These are phyloP conservation scores for Puccinia hordei DNA, from an alignment of 1,284 basidiomycete species.

Conservation along the genomic window DNA sequence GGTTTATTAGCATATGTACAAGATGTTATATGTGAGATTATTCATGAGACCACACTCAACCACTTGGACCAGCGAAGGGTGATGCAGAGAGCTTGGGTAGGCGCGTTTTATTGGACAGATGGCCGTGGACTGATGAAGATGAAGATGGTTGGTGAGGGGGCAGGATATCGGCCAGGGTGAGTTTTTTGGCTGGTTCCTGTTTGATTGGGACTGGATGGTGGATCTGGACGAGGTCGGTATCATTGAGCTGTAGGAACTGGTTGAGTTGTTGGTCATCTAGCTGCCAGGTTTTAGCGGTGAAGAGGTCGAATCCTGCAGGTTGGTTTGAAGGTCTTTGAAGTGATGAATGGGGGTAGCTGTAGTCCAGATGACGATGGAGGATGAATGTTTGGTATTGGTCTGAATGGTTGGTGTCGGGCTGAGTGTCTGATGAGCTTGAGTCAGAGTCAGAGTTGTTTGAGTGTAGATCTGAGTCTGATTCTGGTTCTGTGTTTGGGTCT, in stretches of 20 bases:
- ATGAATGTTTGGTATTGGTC: constrained; percentile 18
- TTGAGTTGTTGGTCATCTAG: constrained; percentile 28
- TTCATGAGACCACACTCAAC: background rate
- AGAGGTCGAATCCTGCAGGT: constrained; percentile 22
- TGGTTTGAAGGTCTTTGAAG: background rate
- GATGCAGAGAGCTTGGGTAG: constrained; percentile 2
- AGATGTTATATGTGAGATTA: no score
- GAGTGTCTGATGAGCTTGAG: constrained; percentile 16
- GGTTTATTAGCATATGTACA: background rate
- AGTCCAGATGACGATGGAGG: constrained; percentile 42
- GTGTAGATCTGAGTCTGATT: background rate
- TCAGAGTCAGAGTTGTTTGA: background rate
- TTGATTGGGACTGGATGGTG: constrained; percentile 34
- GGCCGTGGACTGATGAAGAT: background rate
- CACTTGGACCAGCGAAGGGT: constrained; percentile 28
- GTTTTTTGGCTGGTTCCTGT: background rate
- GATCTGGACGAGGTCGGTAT: constrained; percentile 49
- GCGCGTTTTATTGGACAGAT: constrained; percentile 4
- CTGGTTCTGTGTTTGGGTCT: background rate
- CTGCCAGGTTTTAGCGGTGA: constrained; percentile 19
- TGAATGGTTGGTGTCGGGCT: constrained; percentile 4
- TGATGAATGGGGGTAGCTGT: background rate
- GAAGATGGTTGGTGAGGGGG: background rate
- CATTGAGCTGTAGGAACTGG: constrained; percentile 2
- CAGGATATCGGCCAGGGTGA: constrained; percentile 5